Percentiles rank a stretch among this genome's conserved stretches.
Conservation (phyloP, 2,329 filamentous ascomycete genomes). For the Microthyrium microscopicum region DNA sequence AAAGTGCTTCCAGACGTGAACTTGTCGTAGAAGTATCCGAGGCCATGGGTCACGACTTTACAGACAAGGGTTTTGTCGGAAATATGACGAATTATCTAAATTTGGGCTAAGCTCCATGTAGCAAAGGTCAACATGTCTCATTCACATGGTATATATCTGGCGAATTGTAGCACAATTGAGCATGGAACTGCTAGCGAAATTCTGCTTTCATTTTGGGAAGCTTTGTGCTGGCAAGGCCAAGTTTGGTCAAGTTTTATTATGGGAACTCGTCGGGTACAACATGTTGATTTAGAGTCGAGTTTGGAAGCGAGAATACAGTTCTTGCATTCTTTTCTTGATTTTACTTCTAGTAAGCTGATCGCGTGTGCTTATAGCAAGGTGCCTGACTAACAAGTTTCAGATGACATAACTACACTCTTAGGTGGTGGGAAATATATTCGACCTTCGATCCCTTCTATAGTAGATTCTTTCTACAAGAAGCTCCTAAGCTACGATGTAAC, state of each 20-base stretch:
- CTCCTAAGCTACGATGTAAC: slow-evolving; percentile 69
- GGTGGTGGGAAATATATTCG: slow-evolving; percentile 61
- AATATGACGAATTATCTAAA: no score
- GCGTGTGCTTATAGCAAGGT: not conserved
- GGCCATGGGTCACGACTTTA: no score
- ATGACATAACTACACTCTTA: slow-evolving; percentile 54
- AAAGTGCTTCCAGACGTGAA: no score
- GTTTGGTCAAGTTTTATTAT: not conserved
- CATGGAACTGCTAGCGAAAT: not conserved
- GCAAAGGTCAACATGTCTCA: not conserved
- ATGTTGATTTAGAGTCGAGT: slow-evolving; percentile 55
- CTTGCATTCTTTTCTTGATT: slow-evolving; percentile 61
- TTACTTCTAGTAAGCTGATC: slow-evolving; percentile 44
- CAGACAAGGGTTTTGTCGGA: no score
- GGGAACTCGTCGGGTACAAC: slow-evolving; percentile 24
- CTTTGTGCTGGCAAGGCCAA: not conserved
- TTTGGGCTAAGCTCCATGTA: no score
- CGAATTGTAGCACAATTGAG: not conserved
- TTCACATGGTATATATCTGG: not conserved
- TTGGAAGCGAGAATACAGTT: slow-evolving; percentile 55
- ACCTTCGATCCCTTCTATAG: slow-evolving; percentile 64
- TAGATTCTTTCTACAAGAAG: slow-evolving; percentile 75
- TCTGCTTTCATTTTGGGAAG: not conserved
- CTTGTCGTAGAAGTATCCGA: no score
- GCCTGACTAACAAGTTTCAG: slow-evolving; percentile 25